These are phyloP conservation scores for Aquilaria yunnanensis DNA, from an alignment of 345 rosid genomes.

Conservation along the genomic window DNA sequence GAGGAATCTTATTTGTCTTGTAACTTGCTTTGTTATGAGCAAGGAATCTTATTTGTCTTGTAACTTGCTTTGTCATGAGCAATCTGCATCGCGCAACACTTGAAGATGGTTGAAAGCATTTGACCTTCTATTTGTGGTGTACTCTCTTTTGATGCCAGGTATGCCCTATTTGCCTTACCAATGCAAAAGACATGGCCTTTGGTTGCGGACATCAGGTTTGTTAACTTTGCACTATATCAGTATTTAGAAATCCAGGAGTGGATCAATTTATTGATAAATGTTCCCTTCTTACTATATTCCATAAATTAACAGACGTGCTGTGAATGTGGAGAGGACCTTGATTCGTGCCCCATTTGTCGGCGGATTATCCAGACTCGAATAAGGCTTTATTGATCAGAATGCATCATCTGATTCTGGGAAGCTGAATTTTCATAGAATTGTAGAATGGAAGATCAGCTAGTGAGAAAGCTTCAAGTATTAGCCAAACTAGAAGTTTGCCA, in stretches of 20 bases:
- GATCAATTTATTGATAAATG: not conserved
- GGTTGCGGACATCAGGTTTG: constrained; percentile 85
- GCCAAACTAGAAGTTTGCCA: no score
- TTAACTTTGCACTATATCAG: not conserved
- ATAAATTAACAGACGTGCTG: constrained; percentile 48
- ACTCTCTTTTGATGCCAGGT: constrained; percentile 27
- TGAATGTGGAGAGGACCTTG: constrained; percentile 62
- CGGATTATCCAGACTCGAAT: constrained; percentile 45
- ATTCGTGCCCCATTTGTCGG: constrained; percentile 76
- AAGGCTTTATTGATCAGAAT: constrained; percentile 45
- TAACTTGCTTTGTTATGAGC: no score
- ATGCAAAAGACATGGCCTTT: constrained; percentile 68
- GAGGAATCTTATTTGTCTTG: no score
- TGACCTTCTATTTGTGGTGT: not conserved
- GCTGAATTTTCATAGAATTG: not conserved
- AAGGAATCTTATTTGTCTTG: no score
- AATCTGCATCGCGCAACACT: no score
- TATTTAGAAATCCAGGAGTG: not conserved
- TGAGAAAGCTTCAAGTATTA: no score
- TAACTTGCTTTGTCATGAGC: no score
- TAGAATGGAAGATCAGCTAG: no score
- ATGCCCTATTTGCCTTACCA: constrained; percentile 68
- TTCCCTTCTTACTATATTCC: not conserved
- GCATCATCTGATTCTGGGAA: not conserved
- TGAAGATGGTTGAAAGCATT: not conserved